Evolutionary conservation across 805 yeast genomes (phyloP).

Genomic region (Ascoidea asiatica): DNA sequence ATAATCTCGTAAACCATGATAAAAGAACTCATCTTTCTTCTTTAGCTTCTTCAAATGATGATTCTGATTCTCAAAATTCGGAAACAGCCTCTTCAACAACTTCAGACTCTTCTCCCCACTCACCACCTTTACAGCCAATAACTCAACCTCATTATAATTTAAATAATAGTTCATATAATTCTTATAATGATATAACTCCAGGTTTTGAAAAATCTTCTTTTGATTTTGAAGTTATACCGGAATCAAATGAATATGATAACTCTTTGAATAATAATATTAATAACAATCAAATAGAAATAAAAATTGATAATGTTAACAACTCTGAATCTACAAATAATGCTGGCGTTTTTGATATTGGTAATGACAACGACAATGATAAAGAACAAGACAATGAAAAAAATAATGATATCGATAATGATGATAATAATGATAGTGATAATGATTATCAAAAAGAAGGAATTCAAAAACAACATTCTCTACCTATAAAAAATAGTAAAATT

Average conservation of each 20-base stretch:
- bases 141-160: neutral
- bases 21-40: neutral
- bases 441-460: neutral
- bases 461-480: neutral
- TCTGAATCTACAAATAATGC: too few relatives aligned
- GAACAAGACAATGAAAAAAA: neutral
- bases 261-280: conserved; percentile 11
- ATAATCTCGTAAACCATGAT: too few relatives aligned
- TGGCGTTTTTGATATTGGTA: too few relatives aligned
- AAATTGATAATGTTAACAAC: neutral
- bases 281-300: neutral
- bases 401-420: neutral
- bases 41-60: neutral
- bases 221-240: neutral
- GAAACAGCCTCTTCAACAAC: neutral
- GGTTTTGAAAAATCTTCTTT: neutral
- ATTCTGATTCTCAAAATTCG: neutral
- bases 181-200: neutral
- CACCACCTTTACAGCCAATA: too few relatives aligned
- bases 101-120: neutral
- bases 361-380: conserved; percentile 1
- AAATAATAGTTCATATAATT: neutral
- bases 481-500: conserved; percentile 7
- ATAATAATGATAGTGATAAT: conserved; percentile 1
- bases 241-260: conserved; percentile 1